These are phyloP conservation scores for Lindgomyces ingoldianus DNA, from an alignment of 495 filamentous ascomycete species.

Conservation along the genomic window DNA sequence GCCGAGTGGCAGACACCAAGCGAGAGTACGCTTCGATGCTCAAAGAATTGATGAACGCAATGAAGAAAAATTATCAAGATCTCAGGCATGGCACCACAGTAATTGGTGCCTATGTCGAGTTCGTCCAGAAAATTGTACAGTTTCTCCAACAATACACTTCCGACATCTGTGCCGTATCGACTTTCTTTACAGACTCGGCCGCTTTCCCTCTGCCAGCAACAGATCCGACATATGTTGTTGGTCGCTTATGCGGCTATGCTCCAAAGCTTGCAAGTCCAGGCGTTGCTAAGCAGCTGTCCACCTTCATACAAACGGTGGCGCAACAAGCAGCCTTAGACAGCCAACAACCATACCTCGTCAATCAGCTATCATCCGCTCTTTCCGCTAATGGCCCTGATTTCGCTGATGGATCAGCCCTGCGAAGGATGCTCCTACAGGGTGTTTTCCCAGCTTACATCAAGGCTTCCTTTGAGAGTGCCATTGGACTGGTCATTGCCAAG, in stretches of 20 bases:
- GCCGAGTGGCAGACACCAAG: slow-evolving; percentile 47
- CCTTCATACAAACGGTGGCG: slow-evolving; percentile 64
- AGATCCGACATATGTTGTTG: slow-evolving; percentile 71
- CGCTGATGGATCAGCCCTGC: slow-evolving; percentile 52
- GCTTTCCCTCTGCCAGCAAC: slow-evolving; percentile 65
- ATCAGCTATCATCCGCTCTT: slow-evolving; percentile 61
- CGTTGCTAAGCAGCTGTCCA: slow-evolving; percentile 58
- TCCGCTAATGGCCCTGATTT: slow-evolving; percentile 53
- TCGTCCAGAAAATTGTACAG: slow-evolving; percentile 65
- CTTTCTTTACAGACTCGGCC: slow-evolving; percentile 67
- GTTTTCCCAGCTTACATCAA: slow-evolving; percentile 69
- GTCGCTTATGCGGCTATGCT: slow-evolving; percentile 64
- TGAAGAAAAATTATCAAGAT: slow-evolving; percentile 70
- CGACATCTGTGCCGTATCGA: slow-evolving; percentile 62
- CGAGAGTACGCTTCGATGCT: slow-evolving; percentile 60
- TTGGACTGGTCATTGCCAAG: slow-evolving; percentile 60
- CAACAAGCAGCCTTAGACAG: slow-evolving; percentile 63
- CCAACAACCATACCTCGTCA: slow-evolving; percentile 61
- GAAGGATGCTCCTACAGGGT: slow-evolving; percentile 57
- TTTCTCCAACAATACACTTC: slow-evolving; percentile 66
- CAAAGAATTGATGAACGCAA: slow-evolving; percentile 60
- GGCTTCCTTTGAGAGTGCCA: slow-evolving; percentile 49
- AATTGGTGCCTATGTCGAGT: slow-evolving; percentile 63
- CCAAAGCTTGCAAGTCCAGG: slow-evolving; percentile 56
- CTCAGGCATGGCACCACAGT: slow-evolving; percentile 49